phyloP scores from a whole-genome alignment of 345 rosid species.

The Noccaea caerulescens region DNA sequence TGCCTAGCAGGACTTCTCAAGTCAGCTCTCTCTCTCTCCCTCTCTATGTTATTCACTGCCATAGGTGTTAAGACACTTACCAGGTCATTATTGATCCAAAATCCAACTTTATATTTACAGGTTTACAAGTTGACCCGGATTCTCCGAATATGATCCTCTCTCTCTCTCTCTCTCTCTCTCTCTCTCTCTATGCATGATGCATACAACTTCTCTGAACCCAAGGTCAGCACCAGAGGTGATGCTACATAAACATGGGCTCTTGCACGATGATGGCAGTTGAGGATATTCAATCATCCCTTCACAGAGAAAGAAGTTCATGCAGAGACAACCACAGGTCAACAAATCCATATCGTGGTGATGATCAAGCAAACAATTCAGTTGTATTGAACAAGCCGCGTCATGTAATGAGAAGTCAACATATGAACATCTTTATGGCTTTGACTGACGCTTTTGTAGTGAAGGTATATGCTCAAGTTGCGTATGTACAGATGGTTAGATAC shows the following conservation, averaged over 20 bases:
- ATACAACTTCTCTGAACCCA: constrained; percentile 20
- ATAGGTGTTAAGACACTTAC: background rate
- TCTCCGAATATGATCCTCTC: constrained; percentile 55
- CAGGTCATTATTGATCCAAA: constrained; percentile 5
- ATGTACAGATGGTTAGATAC: background rate
- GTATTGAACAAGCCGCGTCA: constrained; percentile 11
- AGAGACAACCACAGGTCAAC: constrained; percentile 4
- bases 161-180: background rate
- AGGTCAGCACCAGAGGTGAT: constrained; percentile 4
- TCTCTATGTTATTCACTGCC: constrained; percentile 11
- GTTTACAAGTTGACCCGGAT: constrained; percentile 73
- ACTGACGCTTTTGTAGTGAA: constrained; percentile 21
- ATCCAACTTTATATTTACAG: constrained; percentile 41
- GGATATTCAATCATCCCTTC: constrained; percentile 11
- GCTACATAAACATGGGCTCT: constrained; percentile 4
- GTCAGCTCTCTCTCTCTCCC: constrained; percentile 48
- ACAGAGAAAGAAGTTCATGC: background rate
- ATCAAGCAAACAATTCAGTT: constrained; percentile 18
- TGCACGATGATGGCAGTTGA: constrained; percentile 11
- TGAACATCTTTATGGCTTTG: constrained; percentile 6
- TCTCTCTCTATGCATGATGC: background rate
- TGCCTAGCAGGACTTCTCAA: constrained; percentile 94
- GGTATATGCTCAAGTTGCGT: constrained; percentile 10
- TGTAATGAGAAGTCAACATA: constrained; percentile 15
- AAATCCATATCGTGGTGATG: constrained; percentile 8